These are phyloP conservation scores for Theobroma cacao DNA, from an alignment of 345 rosid species.

Conservation along the genomic window DNA sequence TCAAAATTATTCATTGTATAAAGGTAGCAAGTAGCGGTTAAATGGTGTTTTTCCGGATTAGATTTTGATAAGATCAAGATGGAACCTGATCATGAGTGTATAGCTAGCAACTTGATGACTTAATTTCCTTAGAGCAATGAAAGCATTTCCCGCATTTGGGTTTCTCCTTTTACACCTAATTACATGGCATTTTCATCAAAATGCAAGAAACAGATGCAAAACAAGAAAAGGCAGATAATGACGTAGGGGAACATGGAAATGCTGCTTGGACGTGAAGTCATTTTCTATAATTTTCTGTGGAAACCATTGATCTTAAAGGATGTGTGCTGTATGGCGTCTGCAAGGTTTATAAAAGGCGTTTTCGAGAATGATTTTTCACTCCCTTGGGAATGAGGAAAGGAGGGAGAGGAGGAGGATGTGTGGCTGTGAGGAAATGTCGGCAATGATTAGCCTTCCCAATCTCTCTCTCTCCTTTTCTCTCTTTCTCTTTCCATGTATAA, in stretches of 20 bases:
- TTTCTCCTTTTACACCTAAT: neutral
- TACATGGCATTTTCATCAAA: neutral
- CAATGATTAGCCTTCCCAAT: neutral
- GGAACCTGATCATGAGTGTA: neutral
- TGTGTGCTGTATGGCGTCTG: neutral
- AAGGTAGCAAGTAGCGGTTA: neutral
- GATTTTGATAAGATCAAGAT: neutral
- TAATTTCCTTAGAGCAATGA: neutral
- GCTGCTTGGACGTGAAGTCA: neutral
- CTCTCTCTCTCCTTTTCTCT: neutral
- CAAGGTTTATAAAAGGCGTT: neutral
- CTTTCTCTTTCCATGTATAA: neutral
- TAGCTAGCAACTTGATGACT: conserved; percentile 7
- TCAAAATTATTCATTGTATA: neutral
- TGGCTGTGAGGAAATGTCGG: conserved; percentile 11
- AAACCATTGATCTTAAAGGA: neutral
- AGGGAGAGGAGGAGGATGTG: neutral
- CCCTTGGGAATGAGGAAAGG: neutral
- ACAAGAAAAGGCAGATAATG: neutral
- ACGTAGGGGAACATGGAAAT: neutral
- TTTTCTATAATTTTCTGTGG: neutral
- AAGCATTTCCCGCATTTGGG: neutral
- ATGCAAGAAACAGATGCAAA: neutral
- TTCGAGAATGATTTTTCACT: neutral
- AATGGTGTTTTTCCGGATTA: neutral